Evolutionary conservation across 179 eudicot species (phyloP), one percentile per base, ranked within the genome.

Genomic region (Amaranthus tricolor): DNA sequence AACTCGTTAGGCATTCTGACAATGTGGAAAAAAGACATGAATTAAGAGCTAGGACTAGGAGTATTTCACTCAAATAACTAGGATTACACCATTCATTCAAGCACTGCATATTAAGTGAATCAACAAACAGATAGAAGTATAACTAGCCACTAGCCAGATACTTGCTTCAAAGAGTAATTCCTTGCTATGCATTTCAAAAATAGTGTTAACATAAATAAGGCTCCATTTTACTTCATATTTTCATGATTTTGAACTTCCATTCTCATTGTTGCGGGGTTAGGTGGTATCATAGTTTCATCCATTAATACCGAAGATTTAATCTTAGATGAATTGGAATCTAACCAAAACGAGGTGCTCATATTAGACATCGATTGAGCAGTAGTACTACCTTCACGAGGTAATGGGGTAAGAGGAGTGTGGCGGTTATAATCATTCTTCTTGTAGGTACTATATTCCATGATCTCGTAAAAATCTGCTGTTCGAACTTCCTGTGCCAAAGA

Each of bases 401-500:
- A 79, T 49, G 97, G 88, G 9, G 88, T 76, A 7, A 91, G 81
- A 15, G 82, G 73, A 62, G 73, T 47, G 40, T 77, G 73, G 53
- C 31, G 68, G 54, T 68, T 47, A 44, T 73, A 71, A 47, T 57
- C 81, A n/a, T 74, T 77, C 71, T 83, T 85, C 71, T 53, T 82
- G 69, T 55, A 81, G 82, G 90, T 82, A 56, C 85, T 86, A 44
- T 89, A 84, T 62, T 92, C 91, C 57, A 87, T 81, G 15, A 88
- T 74, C 62, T 92, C 88, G 62, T 93, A 95, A 40, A 75, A 82
- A 81, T 95, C 98, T 83, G 74, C 96, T 73, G 80, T 85, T 74
- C 97, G 87, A 19, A 84, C 78, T 83, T 94, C 94, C 73, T 83
- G 91, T 69, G 93, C 97, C 85, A 92, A 78, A 62, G 79, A 79